Evolutionary conservation across 2,329 filamentous ascomycete genomes (phyloP), one percentile per base, ranked within the genome.

Genomic region (Epichloe sibirici): DNA sequence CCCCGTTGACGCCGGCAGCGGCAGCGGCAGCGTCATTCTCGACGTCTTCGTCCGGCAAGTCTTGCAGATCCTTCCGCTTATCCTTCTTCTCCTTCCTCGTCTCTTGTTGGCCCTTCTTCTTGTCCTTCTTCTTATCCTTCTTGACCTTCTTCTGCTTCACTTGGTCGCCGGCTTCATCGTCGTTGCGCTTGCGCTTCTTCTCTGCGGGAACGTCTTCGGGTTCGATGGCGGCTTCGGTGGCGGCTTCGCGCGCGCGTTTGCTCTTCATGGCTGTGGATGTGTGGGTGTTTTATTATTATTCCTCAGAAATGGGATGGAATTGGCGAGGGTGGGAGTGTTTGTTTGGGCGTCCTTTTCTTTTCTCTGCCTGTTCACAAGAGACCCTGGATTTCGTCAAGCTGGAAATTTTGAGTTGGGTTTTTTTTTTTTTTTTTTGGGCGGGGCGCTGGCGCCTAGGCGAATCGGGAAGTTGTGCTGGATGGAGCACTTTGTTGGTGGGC

Each of bases 11-110:
- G 25, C 55, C 56, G 49, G 58, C 49, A 34, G 56, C 58, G 17
- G 53, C 56, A 31, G 58, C 17, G 17, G 17, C 17, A 17, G 17
- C 17, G 7, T 62, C 58, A 13, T 60, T 57, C 13, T 56, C 59
- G n/a, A 59, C 59, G 42, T 66, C 65, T 40, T 63, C 62, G 35
- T 65, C 66, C 0, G 68, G 69, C 9, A 71, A 62, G 34, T 70
- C 64, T 45, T 64, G 64, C 6, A 71, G 57, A 45, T 71, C 57
- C 58, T 68, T 67, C 50, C 66, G 64, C 60, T 69, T 70, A 31
- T 70, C 65, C 58, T 72, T 70, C 59, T 68, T 69, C 49, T 70
- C 68, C 53, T 69, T 67, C 42, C 68, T 65, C 52, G 63, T 65
- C 57, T 69, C 64, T 53, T 64, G 62, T 51, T 63, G 55, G 52